A percentile compares a stretch with the other conserved stretches of the same genome.
Conservation (phyloP, 2,329 filamentous ascomycete genomes). For the Boeremia lycopersici region DNA sequence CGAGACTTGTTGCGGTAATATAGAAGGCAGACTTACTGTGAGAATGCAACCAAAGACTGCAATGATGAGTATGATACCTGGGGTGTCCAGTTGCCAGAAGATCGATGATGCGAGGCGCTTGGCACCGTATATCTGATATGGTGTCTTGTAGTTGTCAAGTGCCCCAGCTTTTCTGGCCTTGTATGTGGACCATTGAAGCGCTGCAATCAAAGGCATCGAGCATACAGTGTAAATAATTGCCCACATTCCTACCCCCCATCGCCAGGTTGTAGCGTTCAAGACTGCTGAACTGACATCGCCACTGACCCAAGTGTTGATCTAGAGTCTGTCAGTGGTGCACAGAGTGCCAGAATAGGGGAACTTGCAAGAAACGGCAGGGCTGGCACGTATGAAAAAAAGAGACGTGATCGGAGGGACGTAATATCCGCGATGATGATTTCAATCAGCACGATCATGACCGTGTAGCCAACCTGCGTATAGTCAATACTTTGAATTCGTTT, state of each 20-base stretch:
- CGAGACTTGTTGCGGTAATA: neutral
- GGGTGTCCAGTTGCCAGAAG: conserved; percentile 62
- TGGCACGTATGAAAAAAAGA: conserved; percentile 16
- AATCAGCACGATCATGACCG: conserved; percentile 64
- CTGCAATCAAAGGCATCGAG: conserved; percentile 60
- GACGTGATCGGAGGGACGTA: conserved; percentile 66
- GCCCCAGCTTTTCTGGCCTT: conserved; percentile 60
- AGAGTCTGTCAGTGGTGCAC: neutral
- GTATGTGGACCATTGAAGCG: conserved; percentile 57
- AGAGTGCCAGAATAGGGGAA: neutral
- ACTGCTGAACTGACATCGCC: conserved; percentile 62
- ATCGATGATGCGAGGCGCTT: conserved; percentile 51
- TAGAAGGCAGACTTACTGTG: conserved; percentile 20
- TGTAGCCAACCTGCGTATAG: conserved; percentile 59
- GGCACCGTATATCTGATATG: conserved; percentile 51
- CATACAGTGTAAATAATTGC: conserved; percentile 62
- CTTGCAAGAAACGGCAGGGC: conserved; percentile 15
- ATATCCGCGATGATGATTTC: conserved; percentile 70
- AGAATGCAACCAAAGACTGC: conserved; percentile 56
- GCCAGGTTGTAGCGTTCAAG: conserved; percentile 59
- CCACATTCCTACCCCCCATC: conserved; percentile 69
- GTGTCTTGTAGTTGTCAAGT: conserved; percentile 53
- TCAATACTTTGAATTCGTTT: neutral
- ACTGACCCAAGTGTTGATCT: conserved; percentile 66
- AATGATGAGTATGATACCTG: conserved; percentile 57